Percentiles rank a stretch among this genome's conserved stretches.
phyloP scores from a whole-genome alignment of 2,329 filamentous ascomycete genomes.

The Myriosclerotinia duriaeana region DNA sequence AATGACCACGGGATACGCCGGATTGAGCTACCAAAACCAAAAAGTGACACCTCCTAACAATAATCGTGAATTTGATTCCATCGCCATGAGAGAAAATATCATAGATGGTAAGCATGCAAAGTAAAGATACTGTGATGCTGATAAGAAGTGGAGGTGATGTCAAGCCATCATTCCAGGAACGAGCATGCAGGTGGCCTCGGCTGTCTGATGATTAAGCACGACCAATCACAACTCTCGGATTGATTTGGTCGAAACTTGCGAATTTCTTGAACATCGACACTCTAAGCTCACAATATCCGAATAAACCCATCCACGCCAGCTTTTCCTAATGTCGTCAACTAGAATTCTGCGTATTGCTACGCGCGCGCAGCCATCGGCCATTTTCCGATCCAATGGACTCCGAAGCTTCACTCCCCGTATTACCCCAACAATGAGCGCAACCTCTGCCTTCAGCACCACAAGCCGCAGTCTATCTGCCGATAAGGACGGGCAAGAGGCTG shows the following conservation, averaged over 20 bases:
- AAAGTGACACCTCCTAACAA: neutral
- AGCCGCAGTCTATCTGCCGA: slow-evolving; percentile 46
- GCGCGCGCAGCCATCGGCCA: slow-evolving; percentile 59
- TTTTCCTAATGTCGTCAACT: slow-evolving; percentile 61
- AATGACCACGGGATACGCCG: neutral
- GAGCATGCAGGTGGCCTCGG: neutral
- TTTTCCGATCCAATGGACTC: slow-evolving; percentile 64
- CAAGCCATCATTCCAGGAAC: neutral
- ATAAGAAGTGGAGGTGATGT: neutral
- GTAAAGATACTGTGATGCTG: too few species aligned
- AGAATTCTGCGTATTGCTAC: slow-evolving; percentile 69
- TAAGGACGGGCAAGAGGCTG: slow-evolving; percentile 54
- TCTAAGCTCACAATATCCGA: slow-evolving; percentile 23
- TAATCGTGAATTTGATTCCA: neutral
- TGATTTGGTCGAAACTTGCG: slow-evolving; percentile 1
- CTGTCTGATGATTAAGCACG: slow-evolving; percentile 13
- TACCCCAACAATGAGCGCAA: slow-evolving; percentile 51
- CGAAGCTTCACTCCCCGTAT: slow-evolving; percentile 56
- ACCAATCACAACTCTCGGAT: slow-evolving; percentile 16
- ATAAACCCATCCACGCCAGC: slow-evolving; percentile 28
- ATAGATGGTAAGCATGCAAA: neutral
- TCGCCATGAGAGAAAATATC: neutral
- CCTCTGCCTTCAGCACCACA: slow-evolving; percentile 62
- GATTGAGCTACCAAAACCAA: neutral
- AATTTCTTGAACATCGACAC: slow-evolving; percentile 22